Conservation (phyloP, 2,329 filamentous ascomycete genomes). For the Ceratocystis variospora region DNA sequence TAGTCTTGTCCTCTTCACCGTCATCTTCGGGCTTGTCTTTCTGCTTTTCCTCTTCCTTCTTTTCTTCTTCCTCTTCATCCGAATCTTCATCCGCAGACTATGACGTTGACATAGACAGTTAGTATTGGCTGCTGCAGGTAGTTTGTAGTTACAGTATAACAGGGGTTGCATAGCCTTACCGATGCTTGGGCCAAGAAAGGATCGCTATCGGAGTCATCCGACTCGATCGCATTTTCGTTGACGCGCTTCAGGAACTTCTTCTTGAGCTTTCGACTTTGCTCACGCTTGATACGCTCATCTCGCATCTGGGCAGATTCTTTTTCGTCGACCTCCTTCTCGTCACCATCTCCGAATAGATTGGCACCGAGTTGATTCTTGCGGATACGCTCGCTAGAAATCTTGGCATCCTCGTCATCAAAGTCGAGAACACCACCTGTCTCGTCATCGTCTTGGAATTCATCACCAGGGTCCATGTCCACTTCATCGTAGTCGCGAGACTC, state of each 20-base stretch:
- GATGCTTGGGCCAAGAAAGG: constrained; percentile 27
- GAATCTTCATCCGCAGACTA: constrained; percentile 25
- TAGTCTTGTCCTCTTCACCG: constrained; percentile 36
- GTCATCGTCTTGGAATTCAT: constrained; percentile 79
- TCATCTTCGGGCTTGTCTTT: constrained; percentile 40
- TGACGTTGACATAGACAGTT: too few relatives aligned
- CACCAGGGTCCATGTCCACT: constrained; percentile 47
- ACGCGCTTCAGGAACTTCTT: constrained; percentile 76
- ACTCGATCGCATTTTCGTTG: constrained; percentile 74
- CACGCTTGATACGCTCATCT: constrained; percentile 54
- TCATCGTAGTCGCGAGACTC: constrained; percentile 47
- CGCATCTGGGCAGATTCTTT: constrained; percentile 56
- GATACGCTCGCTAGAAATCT: constrained; percentile 56
- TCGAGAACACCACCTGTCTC: constrained; percentile 61
- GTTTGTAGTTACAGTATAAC: too few relatives aligned
- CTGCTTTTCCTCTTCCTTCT: constrained; percentile 44
- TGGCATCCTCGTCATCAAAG: constrained; percentile 69
- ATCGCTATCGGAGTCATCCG: constrained; percentile 41
- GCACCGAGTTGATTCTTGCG: constrained; percentile 74
- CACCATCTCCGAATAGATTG: constrained; percentile 60
- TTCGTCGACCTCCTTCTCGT: constrained; percentile 59
- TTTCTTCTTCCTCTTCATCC: constrained; percentile 31
- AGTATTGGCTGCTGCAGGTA: too few relatives aligned
- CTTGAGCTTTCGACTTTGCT: constrained; percentile 60
- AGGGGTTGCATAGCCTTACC: constrained; percentile 22